phyloP scores from a whole-genome alignment of 768 basidiomycete genomes.

The Leccinum sublutescens region DNA sequence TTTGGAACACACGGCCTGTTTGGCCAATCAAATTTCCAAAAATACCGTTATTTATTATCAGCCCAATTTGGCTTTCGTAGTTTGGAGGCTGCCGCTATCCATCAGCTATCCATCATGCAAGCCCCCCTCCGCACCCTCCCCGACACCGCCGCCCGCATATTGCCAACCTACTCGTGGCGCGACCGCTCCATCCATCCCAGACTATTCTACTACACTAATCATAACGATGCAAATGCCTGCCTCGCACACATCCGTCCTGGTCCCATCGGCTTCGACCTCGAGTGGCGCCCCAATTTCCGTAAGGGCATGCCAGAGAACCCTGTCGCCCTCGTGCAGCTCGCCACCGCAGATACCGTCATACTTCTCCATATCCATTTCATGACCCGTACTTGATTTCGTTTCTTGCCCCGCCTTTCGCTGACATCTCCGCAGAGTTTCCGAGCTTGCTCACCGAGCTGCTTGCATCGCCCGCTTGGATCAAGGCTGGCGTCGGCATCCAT shows the following conservation, averaged over 20 bases:
- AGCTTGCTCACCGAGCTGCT: slow-evolving; percentile 50
- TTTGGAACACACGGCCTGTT: slow-evolving; percentile 11
- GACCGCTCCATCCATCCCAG: slow-evolving; percentile 9
- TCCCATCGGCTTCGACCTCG: slow-evolving; percentile 67
- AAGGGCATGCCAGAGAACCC: slow-evolving; percentile 60
- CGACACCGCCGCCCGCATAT: neutral
- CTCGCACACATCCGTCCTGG: slow-evolving; percentile 25
- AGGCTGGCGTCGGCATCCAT: slow-evolving; percentile 76
- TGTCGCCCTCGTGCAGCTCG: slow-evolving; percentile 73
- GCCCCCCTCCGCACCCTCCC: neutral
- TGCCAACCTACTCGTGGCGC: slow-evolving; percentile 27
- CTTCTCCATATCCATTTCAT: slow-evolving; percentile 68
- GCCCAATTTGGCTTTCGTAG: slow-evolving; percentile 17
- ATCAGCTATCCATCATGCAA: slow-evolving; percentile 10
- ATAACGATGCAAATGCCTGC: slow-evolving; percentile 26
- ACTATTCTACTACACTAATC: slow-evolving; percentile 35
- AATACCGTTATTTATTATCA: slow-evolving; percentile 15
- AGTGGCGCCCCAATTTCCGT: slow-evolving; percentile 67
- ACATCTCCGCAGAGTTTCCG: slow-evolving; percentile 48
- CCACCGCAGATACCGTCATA: slow-evolving; percentile 51
- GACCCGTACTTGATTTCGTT: slow-evolving; percentile 33
- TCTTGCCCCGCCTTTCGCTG: neutral
- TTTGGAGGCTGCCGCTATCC: slow-evolving; percentile 3
- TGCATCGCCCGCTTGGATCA: slow-evolving; percentile 50
- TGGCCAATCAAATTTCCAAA: slow-evolving; percentile 26